phyloP scores from a whole-genome alignment of 164 flowering plant genomes.

The Annona squamosa region DNA sequence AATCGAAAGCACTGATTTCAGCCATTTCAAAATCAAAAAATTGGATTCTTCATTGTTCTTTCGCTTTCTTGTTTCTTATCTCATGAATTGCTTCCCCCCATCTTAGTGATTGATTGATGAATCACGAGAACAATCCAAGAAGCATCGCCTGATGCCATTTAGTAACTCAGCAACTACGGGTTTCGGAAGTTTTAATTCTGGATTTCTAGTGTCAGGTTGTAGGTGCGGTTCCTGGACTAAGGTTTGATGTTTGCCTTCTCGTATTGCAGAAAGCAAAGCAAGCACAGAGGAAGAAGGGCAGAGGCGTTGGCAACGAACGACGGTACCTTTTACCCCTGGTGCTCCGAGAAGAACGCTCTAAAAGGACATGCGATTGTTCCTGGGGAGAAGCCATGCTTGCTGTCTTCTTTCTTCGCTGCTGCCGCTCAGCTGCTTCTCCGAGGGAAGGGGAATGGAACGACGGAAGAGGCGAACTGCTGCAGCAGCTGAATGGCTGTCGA shows the following conservation, averaged over 20 bases:
- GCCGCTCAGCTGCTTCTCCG: background rate
- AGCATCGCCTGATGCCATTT: background rate
- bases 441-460: no score
- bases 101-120: no score
- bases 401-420: slow-evolving; percentile 1
- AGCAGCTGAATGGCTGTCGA: no score
- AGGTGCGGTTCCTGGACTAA: background rate
- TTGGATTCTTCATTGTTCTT: no score
- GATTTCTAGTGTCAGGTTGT: background rate
- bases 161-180: no score
- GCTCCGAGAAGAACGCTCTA: slow-evolving; percentile 7
- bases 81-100: no score
- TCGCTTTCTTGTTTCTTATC: no score
- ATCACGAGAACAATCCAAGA: background rate
- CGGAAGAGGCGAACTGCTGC: no score
- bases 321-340: slow-evolving; percentile 12
- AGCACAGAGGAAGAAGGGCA: background rate
- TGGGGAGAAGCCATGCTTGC: slow-evolving; percentile 4
- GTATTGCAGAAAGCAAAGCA: background rate
- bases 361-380: slow-evolving; percentile 3
- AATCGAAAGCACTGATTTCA: no score
- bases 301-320: background rate
- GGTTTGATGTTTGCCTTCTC: background rate
- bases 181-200: background rate
- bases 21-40: no score